Percentiles rank a stretch among this genome's conserved stretches.
Conservation (phyloP, 2,329 filamentous ascomycete genomes). For the Lachnum nothofagi region DNA sequence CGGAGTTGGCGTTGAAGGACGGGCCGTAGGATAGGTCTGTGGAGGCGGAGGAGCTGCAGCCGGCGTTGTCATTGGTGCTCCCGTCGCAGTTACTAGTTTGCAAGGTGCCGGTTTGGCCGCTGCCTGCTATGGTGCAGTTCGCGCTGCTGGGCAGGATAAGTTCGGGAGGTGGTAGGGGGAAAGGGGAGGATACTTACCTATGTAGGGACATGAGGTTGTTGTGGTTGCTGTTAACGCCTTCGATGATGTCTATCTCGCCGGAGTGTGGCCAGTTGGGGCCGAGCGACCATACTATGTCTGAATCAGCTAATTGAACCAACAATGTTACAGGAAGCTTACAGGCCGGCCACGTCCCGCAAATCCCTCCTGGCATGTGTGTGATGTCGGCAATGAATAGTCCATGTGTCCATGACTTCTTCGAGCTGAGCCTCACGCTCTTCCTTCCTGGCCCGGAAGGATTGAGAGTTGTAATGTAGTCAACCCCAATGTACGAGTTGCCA, state of each 20-base stretch:
- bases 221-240: conserved; percentile 43
- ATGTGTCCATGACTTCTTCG: conserved; percentile 56
- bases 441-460: conserved; percentile 44
- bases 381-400: conserved; percentile 69
- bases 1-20: conserved; percentile 58
- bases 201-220: conserved; percentile 62
- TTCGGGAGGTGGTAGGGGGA: not conserved
- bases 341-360: conserved; percentile 71
- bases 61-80: conserved; percentile 28
- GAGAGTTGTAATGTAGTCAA: conserved; percentile 52
- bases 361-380: conserved; percentile 64
- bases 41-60: conserved; percentile 44
- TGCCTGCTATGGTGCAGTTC: conserved; percentile 31
- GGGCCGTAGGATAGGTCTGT: conserved; percentile 48
- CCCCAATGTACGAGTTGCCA: conserved; percentile 59
- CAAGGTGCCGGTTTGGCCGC: conserved; percentile 28
- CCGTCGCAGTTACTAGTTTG: conserved; percentile 14
- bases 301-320: not conserved
- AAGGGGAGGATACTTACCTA: conserved; percentile 37
- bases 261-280: conserved; percentile 53
- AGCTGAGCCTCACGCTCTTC: conserved; percentile 62
- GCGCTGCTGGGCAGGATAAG: not conserved
- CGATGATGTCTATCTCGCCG: conserved; percentile 63
- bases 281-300: conserved; percentile 41
- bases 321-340: conserved; percentile 34